A percentile compares a stretch with the other conserved stretches of the same genome.
Conservation (phyloP, 257 asterid species). For the Lavandula angustifolia region DNA sequence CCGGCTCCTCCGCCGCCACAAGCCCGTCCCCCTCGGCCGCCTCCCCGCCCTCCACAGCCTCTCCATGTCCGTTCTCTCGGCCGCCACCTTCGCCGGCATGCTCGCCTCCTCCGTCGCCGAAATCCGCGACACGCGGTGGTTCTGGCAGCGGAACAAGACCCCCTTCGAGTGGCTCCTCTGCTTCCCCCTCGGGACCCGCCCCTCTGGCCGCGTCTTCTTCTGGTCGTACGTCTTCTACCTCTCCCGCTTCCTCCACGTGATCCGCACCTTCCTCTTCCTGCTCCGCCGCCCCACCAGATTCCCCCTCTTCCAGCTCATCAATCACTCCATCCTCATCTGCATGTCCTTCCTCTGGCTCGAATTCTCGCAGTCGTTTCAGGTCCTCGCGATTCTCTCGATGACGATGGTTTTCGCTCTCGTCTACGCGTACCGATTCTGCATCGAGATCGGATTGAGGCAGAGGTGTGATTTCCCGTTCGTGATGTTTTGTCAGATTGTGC, state of each 20-base stretch:
- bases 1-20: constrained; percentile 50
- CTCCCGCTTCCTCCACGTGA: constrained; percentile 61
- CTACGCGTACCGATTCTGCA: constrained; percentile 51
- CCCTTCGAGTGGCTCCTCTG: constrained; percentile 81
- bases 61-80: constrained; percentile 48
- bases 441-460: constrained; percentile 42
- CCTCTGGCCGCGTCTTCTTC: constrained; percentile 32
- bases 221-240: constrained; percentile 76
- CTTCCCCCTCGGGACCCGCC: constrained; percentile 85
- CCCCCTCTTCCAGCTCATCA: constrained; percentile 45
- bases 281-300: constrained; percentile 35
- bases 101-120: constrained; percentile 69
- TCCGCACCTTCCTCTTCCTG: constrained; percentile 45
- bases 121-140: constrained; percentile 75
- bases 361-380: constrained; percentile 77
- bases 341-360: constrained; percentile 80
- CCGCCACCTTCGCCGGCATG: constrained; percentile 53
- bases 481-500: constrained; percentile 44
- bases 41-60: constrained; percentile 77
- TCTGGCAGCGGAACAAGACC: constrained; percentile 70
- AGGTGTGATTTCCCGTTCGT: constrained; percentile 39
- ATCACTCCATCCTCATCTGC: constrained; percentile 52
- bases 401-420: constrained; percentile 44
- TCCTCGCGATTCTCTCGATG: constrained; percentile 57
- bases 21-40: constrained; percentile 59